Evolutionary conservation across 495 filamentous ascomycete species (phyloP).

Genomic region (Monascus purpureus): DNA sequence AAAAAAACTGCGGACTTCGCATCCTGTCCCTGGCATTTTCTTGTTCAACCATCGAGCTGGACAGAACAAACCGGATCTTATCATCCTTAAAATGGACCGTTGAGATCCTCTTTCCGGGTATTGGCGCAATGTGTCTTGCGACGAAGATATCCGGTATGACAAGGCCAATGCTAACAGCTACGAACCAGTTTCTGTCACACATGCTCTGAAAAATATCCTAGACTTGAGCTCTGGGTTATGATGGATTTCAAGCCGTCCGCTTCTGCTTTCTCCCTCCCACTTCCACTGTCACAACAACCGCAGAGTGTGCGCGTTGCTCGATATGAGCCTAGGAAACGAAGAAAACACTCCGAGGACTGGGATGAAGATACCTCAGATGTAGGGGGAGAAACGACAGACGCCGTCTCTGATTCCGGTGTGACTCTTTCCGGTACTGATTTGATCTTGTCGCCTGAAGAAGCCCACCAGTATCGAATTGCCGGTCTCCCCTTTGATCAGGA

Average conservation of each 20-base stretch:
- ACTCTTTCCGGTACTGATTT: conserved; percentile 11
- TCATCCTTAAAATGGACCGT: too few relatives aligned
- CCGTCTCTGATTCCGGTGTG: conserved; percentile 15
- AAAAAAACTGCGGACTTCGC: too few relatives aligned
- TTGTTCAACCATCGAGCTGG: too few relatives aligned
- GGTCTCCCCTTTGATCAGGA: conserved; percentile 30
- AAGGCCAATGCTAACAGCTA: too few relatives aligned
- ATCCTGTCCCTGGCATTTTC: too few relatives aligned
- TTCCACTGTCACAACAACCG: conserved; percentile 25
- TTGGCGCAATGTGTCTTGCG: too few relatives aligned
- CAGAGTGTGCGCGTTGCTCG: conserved; percentile 18
- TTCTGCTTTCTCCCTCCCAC: conserved; percentile 27
- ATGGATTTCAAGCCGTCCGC: conserved; percentile 23
- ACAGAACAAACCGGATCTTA: too few relatives aligned
- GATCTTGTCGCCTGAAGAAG: conserved; percentile 30
- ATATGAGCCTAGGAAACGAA: conserved; percentile 29
- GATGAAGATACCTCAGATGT: conserved; percentile 12
- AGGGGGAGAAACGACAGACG: conserved; percentile 21
- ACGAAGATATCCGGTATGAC: too few relatives aligned
- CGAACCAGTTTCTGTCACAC: too few relatives aligned
- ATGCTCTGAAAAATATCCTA: too few relatives aligned
- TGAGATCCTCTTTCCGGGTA: too few relatives aligned
- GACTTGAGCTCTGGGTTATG: too few relatives aligned
- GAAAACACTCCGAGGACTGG: conserved; percentile 15
- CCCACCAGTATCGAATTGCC: conserved; percentile 32